Conservation (phyloP, 768 basidiomycete species). For the Cantharellus anzutake region DNA sequence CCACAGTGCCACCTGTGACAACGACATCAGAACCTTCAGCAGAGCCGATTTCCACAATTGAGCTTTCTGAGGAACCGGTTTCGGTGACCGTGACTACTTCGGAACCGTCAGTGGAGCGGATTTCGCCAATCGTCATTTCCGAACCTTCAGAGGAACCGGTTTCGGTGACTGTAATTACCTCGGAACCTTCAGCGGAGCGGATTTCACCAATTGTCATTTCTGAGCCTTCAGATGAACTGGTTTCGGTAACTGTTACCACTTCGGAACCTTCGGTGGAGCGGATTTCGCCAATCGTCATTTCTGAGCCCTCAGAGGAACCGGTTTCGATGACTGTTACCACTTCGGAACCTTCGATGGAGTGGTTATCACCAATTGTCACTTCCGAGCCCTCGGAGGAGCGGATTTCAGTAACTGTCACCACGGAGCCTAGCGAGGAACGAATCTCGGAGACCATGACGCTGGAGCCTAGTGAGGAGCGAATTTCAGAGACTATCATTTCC, state of each 20-base stretch:
- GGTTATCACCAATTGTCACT: neutral
- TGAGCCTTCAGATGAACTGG: neutral
- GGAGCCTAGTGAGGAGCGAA: too few relatives aligned
- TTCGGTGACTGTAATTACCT: neutral
- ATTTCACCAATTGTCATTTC: neutral
- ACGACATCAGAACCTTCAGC: neutral
- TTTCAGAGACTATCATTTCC: too few relatives aligned
- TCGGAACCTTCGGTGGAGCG: neutral
- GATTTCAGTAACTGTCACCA: neutral
- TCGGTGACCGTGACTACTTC: neutral
- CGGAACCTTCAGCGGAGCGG: neutral
- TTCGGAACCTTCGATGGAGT: neutral
- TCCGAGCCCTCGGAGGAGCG: neutral
- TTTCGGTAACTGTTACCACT: neutral
- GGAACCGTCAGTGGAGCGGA: neutral
- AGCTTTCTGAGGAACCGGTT: too few relatives aligned
- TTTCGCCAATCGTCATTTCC: neutral
- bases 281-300: neutral
- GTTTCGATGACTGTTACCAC: neutral
- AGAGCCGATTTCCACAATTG: neutral
- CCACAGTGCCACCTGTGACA: neutral
- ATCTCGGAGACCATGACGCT: too few relatives aligned
- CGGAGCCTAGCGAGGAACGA: too few relatives aligned
- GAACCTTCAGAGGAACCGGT: too few relatives aligned
- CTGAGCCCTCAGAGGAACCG: neutral